Percentiles rank a stretch among this genome's conserved stretches.
phyloP scores from a whole-genome alignment of 2,329 filamentous ascomycete species.

The Monascus ruber region DNA sequence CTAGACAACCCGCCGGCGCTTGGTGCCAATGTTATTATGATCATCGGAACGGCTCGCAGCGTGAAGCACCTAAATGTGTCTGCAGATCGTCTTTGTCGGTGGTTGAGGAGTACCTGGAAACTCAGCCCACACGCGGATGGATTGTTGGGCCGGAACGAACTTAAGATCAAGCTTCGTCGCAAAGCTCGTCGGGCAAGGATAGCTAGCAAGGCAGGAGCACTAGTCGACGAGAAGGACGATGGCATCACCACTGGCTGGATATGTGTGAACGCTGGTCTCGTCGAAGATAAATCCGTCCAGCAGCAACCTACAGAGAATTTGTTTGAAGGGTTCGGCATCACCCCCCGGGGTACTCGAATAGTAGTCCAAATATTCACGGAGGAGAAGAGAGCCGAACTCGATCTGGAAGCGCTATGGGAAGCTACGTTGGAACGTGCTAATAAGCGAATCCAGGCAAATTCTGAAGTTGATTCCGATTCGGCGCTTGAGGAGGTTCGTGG shows the following conservation, averaged over 20 bases:
- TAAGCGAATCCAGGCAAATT: constrained; percentile 25
- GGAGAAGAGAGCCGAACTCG: constrained; percentile 55
- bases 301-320: constrained; percentile 14
- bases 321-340: constrained; percentile 66
- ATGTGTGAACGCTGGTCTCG: constrained; percentile 74
- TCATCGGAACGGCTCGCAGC: constrained; percentile 81
- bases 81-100: constrained; percentile 78
- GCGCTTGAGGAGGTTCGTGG: constrained; percentile 13
- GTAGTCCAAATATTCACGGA: constrained; percentile 64
- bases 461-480: constrained; percentile 12
- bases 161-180: constrained; percentile 74
- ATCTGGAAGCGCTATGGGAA: constrained; percentile 55
- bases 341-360: constrained; percentile 46
- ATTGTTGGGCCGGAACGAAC: constrained; percentile 75
- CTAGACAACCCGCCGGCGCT: constrained; percentile 80
- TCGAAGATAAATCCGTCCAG: constrained; percentile 41
- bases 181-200: constrained; percentile 73
- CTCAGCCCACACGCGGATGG: constrained; percentile 74
- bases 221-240: constrained; percentile 54
- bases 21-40: constrained; percentile 80
- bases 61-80: constrained; percentile 89
- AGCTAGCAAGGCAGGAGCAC: constrained; percentile 57
- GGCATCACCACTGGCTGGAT: constrained; percentile 92
- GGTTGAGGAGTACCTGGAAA: constrained; percentile 62
- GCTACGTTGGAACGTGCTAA: constrained; percentile 32